Base-by-base conservation (phyloP, 2,329 filamentous ascomycete genomes). In the Macrophomina phaseolina region DNA sequence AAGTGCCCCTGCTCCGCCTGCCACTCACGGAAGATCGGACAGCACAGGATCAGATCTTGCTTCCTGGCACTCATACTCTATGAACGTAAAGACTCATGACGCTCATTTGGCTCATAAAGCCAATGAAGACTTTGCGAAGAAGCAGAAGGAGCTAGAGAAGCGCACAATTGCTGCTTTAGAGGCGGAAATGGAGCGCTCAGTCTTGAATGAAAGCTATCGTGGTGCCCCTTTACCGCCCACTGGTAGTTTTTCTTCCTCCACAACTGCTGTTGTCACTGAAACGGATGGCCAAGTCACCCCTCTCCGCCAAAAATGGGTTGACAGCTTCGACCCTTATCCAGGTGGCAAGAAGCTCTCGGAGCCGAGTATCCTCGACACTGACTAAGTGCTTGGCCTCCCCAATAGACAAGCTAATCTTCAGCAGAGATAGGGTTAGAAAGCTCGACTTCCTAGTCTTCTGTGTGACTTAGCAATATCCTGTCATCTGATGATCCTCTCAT, bases 141-240 rank as follows among this genome's bases (percentile, higher is more conserved):
- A 36, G 9, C 9, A 53, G 30, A 34, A 36, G 11, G 49, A 53
- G 14, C 30, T 48, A 5, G 30, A 48, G 4, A 3, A 61, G 18
- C 40, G 42, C 5, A 28, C 28, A 4, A 34, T n/a, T 34, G 8
- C 28, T 7, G 1, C n/a, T 7, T 28, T 61, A 11, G 42, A 61
- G 30, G 30, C 34, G 28, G 42, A 61, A 5, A 61, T 61, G 56
- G 56, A 61, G n/a, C 56, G 56, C n/a, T 46, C 56, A 4, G 42
- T 61, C 42, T 36, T 61, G 28, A 16, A 48, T 23, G 56, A 61
- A 4, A 18, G 8, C 8, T 61, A 36, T 28, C 42, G 42, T 4
- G n/a, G 28, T 30, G 36, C 28, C 11, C 56, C 28, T 9, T 48
- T 23, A 2, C 16, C 56, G 6, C 16, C 40, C 32, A 42, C 18